Evolutionary conservation across 176 grass and related monocot species (phyloP).

Genomic region (Dendrocalamus sinicus): DNA sequence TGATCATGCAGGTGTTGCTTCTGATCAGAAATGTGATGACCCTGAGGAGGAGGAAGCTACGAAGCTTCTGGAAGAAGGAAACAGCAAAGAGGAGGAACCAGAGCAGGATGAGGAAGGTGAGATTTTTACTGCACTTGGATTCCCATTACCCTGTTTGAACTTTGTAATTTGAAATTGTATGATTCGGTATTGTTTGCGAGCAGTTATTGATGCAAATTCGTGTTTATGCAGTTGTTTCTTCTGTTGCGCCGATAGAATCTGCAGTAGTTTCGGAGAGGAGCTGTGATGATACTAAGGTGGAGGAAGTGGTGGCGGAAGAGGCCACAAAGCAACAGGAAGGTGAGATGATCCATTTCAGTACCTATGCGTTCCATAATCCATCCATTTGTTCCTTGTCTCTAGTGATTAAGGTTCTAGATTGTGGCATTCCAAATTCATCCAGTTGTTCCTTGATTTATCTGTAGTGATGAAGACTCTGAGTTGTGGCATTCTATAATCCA

Average conservation of each 20-base stretch:
- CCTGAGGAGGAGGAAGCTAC: constrained; percentile 30
- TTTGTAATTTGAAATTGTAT: background rate
- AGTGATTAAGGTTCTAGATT: background rate
- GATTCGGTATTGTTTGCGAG: background rate
- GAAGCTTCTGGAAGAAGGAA: constrained; percentile 13
- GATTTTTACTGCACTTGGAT: background rate
- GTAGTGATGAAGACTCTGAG: background rate
- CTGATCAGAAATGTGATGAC: constrained; percentile 40
- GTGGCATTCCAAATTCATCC: background rate
- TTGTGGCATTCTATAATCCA: background rate
- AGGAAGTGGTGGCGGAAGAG: constrained; percentile 18
- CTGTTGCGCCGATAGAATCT: background rate
- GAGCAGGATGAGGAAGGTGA: constrained; percentile 49
- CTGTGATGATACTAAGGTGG: constrained; percentile 7
- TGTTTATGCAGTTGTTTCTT: constrained; percentile 42
- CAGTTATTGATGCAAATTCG: constrained; percentile 2
- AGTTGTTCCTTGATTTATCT: background rate
- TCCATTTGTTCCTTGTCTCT: background rate
- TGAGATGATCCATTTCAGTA: constrained; percentile 27
- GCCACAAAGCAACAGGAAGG: constrained; percentile 21
- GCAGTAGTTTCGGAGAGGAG: background rate
- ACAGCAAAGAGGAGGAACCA: constrained; percentile 36
- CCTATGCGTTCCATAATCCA: background rate
- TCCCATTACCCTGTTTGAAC: background rate
- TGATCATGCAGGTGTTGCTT: constrained; percentile 24